Conservation (phyloP, 2,329 filamentous ascomycete species). For the Sclerotinia nivalis region DNA sequence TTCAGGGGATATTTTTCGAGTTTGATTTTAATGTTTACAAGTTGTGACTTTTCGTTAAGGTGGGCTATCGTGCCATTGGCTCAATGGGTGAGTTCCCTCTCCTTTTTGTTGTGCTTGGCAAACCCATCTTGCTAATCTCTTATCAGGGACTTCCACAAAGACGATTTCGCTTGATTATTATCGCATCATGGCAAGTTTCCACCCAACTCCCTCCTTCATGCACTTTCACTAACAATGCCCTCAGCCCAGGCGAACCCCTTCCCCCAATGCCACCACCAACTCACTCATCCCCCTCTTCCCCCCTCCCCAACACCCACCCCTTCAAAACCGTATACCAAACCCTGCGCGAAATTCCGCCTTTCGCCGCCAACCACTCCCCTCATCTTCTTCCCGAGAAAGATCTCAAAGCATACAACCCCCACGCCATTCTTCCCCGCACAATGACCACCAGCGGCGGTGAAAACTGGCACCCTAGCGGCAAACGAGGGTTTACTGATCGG, state of each 20-base stretch:
- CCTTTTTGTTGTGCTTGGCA: neutral
- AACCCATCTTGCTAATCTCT: neutral
- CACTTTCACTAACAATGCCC: constrained; percentile 13
- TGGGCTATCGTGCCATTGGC: constrained; percentile 62
- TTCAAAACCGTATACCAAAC: constrained; percentile 48
- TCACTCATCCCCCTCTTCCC: constrained; percentile 48
- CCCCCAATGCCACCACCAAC: constrained; percentile 66
- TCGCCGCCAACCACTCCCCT: constrained; percentile 44
- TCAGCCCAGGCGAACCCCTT: constrained; percentile 67
- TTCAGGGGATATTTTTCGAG: constrained; percentile 58
- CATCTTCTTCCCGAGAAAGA: constrained; percentile 18
- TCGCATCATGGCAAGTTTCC: constrained; percentile 48
- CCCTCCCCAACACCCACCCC: constrained; percentile 35
- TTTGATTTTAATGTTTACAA: constrained; percentile 64
- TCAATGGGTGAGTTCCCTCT: constrained; percentile 44
- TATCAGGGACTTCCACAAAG: constrained; percentile 33
- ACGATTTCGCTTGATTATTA: constrained; percentile 52
- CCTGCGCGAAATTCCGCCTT: constrained; percentile 33
- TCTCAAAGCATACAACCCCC: constrained; percentile 47
- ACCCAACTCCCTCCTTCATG: neutral
- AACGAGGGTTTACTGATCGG: constrained; percentile 58
- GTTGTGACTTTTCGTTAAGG: constrained; percentile 65
- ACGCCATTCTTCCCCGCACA: constrained; percentile 53
- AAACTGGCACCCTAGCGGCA: constrained; percentile 66
- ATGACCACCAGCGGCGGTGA: constrained; percentile 65